A percentile compares a stretch with the other conserved stretches of the same genome.
Conservation (phyloP, 768 basidiomycete species). For the Termitomyces sp. region DNA sequence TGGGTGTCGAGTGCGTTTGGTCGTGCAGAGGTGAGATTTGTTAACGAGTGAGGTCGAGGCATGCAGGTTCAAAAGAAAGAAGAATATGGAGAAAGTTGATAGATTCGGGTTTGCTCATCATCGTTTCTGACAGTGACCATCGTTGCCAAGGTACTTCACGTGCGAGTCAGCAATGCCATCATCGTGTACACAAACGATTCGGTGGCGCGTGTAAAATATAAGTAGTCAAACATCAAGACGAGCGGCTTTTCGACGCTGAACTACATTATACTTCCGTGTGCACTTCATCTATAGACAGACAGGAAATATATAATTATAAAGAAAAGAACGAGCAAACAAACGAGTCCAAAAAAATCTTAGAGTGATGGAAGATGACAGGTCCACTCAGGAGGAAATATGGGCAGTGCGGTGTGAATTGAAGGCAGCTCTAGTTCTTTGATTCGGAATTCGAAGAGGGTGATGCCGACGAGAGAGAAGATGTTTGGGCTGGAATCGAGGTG, state of each 20-base stretch:
- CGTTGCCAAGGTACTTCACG: neutral
- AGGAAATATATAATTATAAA: no score
- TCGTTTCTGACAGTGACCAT: neutral
- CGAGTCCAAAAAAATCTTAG: neutral
- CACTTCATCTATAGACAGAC: no score
- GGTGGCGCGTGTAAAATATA: neutral
- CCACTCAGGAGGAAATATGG: neutral
- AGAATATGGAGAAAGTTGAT: neutral
- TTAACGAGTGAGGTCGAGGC: slow-evolving; percentile 39
- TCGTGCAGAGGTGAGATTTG: slow-evolving; percentile 33
- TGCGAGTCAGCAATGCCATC: neutral
- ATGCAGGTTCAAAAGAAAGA: slow-evolving; percentile 21
- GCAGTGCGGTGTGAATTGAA: neutral
- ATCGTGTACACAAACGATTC: neutral
- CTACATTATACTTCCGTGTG: neutral
- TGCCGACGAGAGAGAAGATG: neutral
- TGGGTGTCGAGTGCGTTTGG: slow-evolving; percentile 33
- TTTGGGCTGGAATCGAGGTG: neutral
- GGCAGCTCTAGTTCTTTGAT: no score
- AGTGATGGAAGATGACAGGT: neutral
- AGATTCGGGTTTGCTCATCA: neutral
- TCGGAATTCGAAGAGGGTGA: neutral
- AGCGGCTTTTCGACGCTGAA: no score
- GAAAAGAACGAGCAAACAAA: neutral
- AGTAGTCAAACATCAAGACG: neutral